These are phyloP conservation scores for Tilletia horrida DNA, from an alignment of 1,284 basidiomycete genomes.

Conservation along the genomic window DNA sequence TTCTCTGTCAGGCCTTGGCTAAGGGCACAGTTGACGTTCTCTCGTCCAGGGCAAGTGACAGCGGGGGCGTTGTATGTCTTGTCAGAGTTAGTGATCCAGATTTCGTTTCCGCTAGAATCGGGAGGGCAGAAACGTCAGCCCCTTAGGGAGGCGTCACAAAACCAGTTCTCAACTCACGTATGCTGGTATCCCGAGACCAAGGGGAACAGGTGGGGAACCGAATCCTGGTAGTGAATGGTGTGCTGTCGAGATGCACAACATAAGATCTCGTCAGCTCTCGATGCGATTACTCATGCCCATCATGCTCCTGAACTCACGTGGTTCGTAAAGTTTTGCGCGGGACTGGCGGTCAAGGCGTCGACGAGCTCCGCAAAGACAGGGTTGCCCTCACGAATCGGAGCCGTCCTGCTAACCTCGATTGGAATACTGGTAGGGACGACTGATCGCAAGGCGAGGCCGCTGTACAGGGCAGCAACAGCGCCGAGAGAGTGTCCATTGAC, in stretches of 20 bases:
- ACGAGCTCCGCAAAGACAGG: constrained; percentile 12
- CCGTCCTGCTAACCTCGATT: constrained; percentile 11
- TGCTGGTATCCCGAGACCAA: not conserved
- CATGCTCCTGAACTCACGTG: not conserved
- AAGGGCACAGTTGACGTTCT: not conserved
- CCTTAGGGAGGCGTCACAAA: not conserved
- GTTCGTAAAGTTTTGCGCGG: not conserved
- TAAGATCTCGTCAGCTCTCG: not conserved
- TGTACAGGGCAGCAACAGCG: not conserved
- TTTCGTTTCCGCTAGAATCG: not conserved
- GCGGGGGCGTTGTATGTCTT: not conserved
- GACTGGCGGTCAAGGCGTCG: not conserved
- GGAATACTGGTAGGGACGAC: not conserved
- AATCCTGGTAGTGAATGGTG: not conserved
- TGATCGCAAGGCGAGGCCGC: not conserved
- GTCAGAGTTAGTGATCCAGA: not conserved
- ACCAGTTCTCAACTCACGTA: not conserved
- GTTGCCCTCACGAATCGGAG: not conserved
- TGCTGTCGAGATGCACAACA: not conserved
- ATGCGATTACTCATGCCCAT: not conserved
- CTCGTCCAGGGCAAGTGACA: not conserved
- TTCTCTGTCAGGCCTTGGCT: not conserved
- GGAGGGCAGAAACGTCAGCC: not conserved
- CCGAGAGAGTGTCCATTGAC: constrained; percentile 7
- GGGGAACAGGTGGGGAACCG: not conserved